Percentiles rank a stretch among this genome's conserved stretches.
These are phyloP conservation scores for Salix koriyanagi DNA, from an alignment of 345 rosid genomes.

Conservation along the genomic window DNA sequence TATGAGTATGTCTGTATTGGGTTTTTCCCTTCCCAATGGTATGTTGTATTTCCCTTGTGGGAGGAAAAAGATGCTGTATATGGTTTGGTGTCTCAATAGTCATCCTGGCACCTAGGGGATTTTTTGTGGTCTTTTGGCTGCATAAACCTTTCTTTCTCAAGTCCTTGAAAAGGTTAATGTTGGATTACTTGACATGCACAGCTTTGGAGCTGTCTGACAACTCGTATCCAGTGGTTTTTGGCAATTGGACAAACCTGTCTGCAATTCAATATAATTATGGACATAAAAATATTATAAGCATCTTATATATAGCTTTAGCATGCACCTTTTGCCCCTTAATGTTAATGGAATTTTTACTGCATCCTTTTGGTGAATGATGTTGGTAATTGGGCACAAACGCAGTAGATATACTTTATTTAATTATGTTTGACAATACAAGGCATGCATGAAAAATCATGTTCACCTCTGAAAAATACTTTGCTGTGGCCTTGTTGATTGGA, in stretches of 20 bases:
- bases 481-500: not conserved
- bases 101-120: not conserved
- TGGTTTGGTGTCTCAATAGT: not conserved
- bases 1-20: not conserved
- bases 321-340: not conserved
- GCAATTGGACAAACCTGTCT: not conserved
- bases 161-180: not conserved
- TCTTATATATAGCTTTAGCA: not conserved
- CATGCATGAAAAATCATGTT: not conserved
- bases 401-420: not conserved
- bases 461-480: not conserved
- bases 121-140: not conserved
- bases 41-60: no score
- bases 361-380: not conserved
- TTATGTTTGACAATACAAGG: not conserved
- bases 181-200: not conserved
- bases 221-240: not conserved
- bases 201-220: not conserved
- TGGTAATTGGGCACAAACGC: not conserved
- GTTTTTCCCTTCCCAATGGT: not conserved
- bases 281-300: no score
- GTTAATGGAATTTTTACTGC: not conserved
- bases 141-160: not conserved
- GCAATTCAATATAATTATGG: not conserved
- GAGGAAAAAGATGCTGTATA: constrained; percentile 1